phyloP scores from a whole-genome alignment of 2,329 filamentous ascomycete species.

The Venturia carpophila region DNA sequence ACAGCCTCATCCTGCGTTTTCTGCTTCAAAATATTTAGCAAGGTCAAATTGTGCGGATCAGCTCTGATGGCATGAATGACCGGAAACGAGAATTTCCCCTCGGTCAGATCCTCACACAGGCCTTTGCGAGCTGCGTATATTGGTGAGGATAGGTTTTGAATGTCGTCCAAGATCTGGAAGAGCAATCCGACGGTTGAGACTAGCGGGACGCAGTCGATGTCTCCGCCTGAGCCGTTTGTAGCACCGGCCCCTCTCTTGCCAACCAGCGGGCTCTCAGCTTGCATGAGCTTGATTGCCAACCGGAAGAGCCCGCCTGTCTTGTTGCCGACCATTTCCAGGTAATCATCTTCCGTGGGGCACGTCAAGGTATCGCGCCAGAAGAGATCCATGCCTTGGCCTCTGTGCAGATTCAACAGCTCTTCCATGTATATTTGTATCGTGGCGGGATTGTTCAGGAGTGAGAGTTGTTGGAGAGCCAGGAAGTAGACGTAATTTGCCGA shows the following conservation, averaged over 20 bases:
- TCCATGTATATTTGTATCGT: conserved; percentile 68
- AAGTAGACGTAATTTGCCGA: conserved; percentile 88
- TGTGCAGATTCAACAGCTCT: conserved; percentile 75
- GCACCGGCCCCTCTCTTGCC: conserved; percentile 20
- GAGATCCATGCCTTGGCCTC: conserved; percentile 84
- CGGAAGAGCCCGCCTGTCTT: conserved; percentile 86
- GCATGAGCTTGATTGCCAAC: conserved; percentile 80
- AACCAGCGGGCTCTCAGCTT: conserved; percentile 54
- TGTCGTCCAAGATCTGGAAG: conserved; percentile 91
- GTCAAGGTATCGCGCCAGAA: conserved; percentile 83
- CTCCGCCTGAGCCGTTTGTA: background rate
- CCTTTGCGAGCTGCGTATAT: conserved; percentile 82
- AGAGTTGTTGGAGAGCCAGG: conserved; percentile 64
- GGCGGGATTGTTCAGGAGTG: conserved; percentile 59
- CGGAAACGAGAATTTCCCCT: conserved; percentile 95
- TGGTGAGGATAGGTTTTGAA: conserved; percentile 64
- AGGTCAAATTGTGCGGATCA: conserved; percentile 63
- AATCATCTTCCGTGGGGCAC: conserved; percentile 79
- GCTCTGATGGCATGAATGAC: conserved; percentile 87
- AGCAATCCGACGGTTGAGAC: conserved; percentile 79
- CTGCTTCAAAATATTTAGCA: conserved; percentile 89
- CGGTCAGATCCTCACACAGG: conserved; percentile 88
- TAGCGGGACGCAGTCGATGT: conserved; percentile 66
- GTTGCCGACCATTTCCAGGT: conserved; percentile 88
- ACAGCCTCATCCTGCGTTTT: conserved; percentile 80